Evolutionary conservation across 2,329 filamentous ascomycete genomes (phyloP), one percentile per base, ranked within the genome.

Genomic region (Aspergillus fischeri): DNA sequence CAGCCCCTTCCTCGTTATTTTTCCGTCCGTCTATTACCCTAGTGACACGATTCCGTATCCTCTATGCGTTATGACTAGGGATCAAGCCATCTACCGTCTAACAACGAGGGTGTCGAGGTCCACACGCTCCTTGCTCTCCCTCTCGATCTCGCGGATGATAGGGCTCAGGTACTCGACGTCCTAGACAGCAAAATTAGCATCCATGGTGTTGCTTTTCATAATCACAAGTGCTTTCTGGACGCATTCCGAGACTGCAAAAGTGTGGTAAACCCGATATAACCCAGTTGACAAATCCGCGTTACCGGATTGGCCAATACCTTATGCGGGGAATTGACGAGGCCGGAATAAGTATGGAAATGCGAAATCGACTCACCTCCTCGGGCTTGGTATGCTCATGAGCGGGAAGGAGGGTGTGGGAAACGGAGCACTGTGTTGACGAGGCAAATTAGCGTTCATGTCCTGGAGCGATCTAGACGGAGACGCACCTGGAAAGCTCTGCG

Each of bases 401-500:
- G 55, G 86, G 86, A 53, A 89, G 78, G 58, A 89, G 77, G 66
- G 85, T 82, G 73, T 89, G 86, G 57, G 84, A 79, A 60, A 88
- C 76, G 49, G 86, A 89, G 77, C 82, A 84, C 86, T 88, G 71
- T 68, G 60, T 56, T 58, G 41, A 57, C n/a, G 4, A 28, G 51
- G 21, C 53, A 54, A n/a, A 52, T 71, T 65, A 71, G 65, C 49
- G 49, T 47, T 59, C 54, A 21, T 53, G 45, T 52, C 35, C 17
- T 25, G n/a, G 49, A 49, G 52, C 38, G 57, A 57, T 48, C 35
- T 48, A 47, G 49, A 21, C n/a, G 21, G 25, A 27, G 51, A 62
- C 74, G 63, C 80, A 90, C 87, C 84, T 99, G 94, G 80, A 95
- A 87, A 70, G 94, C 93, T 79, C 94, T 88, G 81, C 94, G 91